Base-by-base conservation (phyloP, 169 alveolate genomes). In the Plasmodium relictum region DNA sequence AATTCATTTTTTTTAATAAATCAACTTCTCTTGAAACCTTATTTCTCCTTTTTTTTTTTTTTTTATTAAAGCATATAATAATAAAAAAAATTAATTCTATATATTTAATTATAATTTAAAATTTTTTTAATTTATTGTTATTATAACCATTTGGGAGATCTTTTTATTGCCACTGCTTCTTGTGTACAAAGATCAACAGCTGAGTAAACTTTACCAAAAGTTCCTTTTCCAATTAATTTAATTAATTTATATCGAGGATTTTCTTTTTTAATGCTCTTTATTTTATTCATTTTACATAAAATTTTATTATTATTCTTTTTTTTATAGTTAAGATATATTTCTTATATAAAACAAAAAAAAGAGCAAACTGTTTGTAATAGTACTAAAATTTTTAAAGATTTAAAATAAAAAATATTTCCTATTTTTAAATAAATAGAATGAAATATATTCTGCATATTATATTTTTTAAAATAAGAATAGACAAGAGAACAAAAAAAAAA, bases 21-120 rank as follows among this genome's bases (percentile, higher is more conserved):
- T 80, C 85, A 18, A 80, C 90, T 68, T 80, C 90, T 62, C 90
- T 80, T 18, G 90, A 80, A 56, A 80, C 90, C 68, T 80, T 80
- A 24, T 80, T 80, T 59, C 90, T 66, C 90, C 90, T 80, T 24
- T 8, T n/a, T n/a, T n/a, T n/a, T n/a, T n/a, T n/a, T n/a, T n/a
- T n/a, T n/a, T n/a, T n/a, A n/a, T n/a, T n/a, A n/a, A n/a, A n/a
- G n/a, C n/a, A n/a, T n/a, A 22, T 48, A 31, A 8, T 2, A 71
- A 41, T 6, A 2, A 59, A 6, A 16, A 10, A 5, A 22, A 58
- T 20, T 7, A 58, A 58, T 22, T 26, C 18, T 61, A 22, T 61
- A 20, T 61, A n/a, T 61, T 61, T 61, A 16, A 22, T 61, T n/a
- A n/a, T 61, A 61, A 26, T 61, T n/a, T 61, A 22, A 18, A 20